Conservation (phyloP, 2,329 filamentous ascomycete species). For the Nemania diffusa region DNA sequence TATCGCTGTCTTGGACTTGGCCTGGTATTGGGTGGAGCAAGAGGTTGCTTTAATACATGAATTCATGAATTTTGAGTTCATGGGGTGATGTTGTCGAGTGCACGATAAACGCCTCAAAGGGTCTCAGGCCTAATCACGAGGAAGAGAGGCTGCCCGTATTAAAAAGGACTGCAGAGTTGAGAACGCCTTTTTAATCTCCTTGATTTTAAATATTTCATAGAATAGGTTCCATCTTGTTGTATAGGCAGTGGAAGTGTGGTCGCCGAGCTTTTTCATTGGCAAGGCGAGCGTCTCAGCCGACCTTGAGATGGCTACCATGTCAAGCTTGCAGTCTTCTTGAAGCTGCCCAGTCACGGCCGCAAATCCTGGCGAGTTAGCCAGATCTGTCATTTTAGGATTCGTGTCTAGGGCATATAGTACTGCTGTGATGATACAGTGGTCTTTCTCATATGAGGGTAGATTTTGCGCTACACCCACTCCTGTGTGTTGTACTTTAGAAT, state of each 20-base stretch:
- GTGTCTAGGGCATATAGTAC: slow-evolving; percentile 14
- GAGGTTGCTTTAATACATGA: neutral
- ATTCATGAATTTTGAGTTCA: neutral
- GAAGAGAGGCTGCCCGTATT: neutral
- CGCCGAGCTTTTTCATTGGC: neutral
- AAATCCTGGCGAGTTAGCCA: slow-evolving; percentile 29
- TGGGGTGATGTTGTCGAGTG: neutral
- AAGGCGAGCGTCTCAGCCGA: slow-evolving; percentile 29
- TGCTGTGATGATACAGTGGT: neutral
- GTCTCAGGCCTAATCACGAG: slow-evolving; percentile 6
- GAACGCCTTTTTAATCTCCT: slow-evolving; percentile 14
- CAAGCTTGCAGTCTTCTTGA: slow-evolving; percentile 39
- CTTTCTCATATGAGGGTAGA: neutral
- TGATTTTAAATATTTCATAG: slow-evolving; percentile 15
- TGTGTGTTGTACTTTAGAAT: neutral
- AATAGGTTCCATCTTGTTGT: neutral
- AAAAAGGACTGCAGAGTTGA: slow-evolving; percentile 23
- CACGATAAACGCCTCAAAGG: neutral
- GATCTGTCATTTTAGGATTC: slow-evolving; percentile 20
- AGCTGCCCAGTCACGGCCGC: slow-evolving; percentile 14
- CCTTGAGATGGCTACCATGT: slow-evolving; percentile 40
- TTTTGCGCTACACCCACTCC: neutral
- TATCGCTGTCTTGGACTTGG: neutral
- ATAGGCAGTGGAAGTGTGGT: neutral
- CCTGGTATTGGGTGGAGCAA: neutral